Percentiles rank a stretch among this genome's conserved stretches.
Conservation (phyloP, 768 basidiomycete genomes). For the Tephrocybe sp. region DNA sequence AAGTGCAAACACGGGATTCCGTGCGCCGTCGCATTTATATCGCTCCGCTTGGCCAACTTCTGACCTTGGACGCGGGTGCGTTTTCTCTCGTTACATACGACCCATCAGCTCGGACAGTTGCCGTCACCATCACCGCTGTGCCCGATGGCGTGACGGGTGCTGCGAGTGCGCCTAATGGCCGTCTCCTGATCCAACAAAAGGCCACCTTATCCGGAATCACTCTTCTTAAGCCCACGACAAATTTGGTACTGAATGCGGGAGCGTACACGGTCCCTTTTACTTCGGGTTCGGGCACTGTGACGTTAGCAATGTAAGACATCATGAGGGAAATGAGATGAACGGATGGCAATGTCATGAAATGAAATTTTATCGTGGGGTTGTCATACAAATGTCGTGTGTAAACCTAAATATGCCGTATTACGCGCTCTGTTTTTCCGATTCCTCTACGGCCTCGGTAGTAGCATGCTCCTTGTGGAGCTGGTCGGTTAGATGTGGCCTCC, state of each 20-base stretch:
- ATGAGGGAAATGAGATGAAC: background rate
- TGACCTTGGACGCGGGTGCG: conserved; percentile 50
- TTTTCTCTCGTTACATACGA: conserved; percentile 43
- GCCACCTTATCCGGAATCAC: conserved; percentile 36
- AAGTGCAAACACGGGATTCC: conserved; percentile 45
- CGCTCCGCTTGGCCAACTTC: conserved; percentile 43
- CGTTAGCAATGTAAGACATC: conserved; percentile 20
- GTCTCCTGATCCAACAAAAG: conserved; percentile 44
- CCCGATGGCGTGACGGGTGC: conserved; percentile 38
- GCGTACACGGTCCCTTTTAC: conserved; percentile 45
- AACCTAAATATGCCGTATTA: conserved; percentile 1
- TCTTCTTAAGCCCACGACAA: conserved; percentile 36
- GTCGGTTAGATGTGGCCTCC: conserved; percentile 52
- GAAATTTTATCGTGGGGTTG: conserved; percentile 3
- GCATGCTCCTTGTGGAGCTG: conserved; percentile 33
- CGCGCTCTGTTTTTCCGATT: conserved; percentile 14
- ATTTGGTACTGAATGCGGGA: conserved; percentile 38
- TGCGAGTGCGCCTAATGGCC: conserved; percentile 44
- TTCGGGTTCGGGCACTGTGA: conserved; percentile 36
- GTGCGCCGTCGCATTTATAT: conserved; percentile 50
- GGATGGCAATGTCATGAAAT: background rate
- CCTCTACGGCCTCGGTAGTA: conserved; percentile 11
- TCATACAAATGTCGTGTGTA: conserved; percentile 1
- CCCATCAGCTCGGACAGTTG: conserved; percentile 34
- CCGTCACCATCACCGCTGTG: conserved; percentile 37